A percentile compares a stretch with the other conserved stretches of the same genome.
Conservation (phyloP, 805 yeast genomes). For the Debaryomyces maramus region DNA sequence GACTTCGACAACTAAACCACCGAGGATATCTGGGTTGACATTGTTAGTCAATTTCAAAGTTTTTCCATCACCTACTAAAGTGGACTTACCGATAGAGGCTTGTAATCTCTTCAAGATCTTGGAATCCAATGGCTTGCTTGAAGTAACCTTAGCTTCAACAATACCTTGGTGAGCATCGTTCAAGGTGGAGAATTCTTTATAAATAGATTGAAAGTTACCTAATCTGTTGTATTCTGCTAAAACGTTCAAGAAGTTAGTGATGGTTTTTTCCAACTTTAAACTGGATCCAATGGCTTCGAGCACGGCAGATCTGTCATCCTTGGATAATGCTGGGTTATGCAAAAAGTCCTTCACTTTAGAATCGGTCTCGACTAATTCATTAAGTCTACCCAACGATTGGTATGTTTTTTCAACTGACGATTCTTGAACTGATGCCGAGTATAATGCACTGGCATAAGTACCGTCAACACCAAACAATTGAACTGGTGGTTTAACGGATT, state of each 20-base stretch:
- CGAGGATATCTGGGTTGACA: slow-evolving; percentile 87
- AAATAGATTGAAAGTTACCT: slow-evolving; percentile 61
- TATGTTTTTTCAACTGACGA: slow-evolving; percentile 71
- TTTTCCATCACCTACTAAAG: slow-evolving; percentile 82
- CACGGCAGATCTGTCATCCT: slow-evolving; percentile 69
- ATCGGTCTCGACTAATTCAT: slow-evolving; percentile 59
- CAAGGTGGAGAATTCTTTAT: slow-evolving; percentile 70
- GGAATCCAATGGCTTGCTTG: slow-evolving; percentile 81
- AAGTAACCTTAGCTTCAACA: slow-evolving; percentile 89
- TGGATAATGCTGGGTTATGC: slow-evolving; percentile 79
- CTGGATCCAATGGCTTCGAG: slow-evolving; percentile 56
- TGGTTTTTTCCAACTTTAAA: slow-evolving; percentile 62
- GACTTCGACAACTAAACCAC: slow-evolving; percentile 94
- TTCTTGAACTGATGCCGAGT: slow-evolving; percentile 84
- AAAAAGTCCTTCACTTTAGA: slow-evolving; percentile 60
- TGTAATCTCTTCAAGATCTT: slow-evolving; percentile 77
- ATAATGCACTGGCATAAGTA: slow-evolving; percentile 93
- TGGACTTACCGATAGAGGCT: slow-evolving; percentile 72
- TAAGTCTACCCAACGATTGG: slow-evolving; percentile 60
- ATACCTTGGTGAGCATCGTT: slow-evolving; percentile 89
- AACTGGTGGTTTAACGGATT: slow-evolving; percentile 77
- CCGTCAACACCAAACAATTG: slow-evolving; percentile 95
- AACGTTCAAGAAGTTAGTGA: slow-evolving; percentile 76
- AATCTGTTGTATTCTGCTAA: slow-evolving; percentile 95
- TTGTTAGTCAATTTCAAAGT: slow-evolving; percentile 79